Evolutionary conservation across 352 stramenopile genomes (phyloP).

Genomic region (Thraustochytrium sp.): DNA sequence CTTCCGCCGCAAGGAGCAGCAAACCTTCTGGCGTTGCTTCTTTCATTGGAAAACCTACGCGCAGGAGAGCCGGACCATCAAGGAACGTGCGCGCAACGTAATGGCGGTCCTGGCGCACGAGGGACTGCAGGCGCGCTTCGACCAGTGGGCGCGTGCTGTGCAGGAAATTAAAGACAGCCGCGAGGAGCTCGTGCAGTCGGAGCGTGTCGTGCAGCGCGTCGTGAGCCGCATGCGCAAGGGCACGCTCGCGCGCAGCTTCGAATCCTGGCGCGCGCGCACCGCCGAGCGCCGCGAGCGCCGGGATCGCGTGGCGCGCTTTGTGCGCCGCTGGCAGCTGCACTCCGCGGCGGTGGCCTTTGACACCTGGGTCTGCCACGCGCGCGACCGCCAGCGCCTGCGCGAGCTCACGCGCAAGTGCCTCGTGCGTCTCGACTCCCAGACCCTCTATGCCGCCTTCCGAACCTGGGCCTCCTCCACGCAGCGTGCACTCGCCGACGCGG

Average conservation of each 20-base stretch:
- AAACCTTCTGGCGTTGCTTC: slow-evolving; percentile 9
- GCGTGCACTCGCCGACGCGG: background rate
- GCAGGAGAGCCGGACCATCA: background rate
- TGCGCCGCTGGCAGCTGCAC: background rate
- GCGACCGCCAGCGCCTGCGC: background rate
- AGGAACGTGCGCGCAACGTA: background rate
- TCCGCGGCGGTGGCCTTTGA: background rate
- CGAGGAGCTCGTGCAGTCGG: background rate
- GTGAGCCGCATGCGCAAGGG: background rate
- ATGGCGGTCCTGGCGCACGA: background rate
- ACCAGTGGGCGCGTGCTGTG: background rate
- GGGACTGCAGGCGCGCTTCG: background rate
- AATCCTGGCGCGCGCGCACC: background rate
- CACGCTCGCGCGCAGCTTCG: background rate
- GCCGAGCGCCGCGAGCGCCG: background rate
- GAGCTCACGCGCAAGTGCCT: background rate
- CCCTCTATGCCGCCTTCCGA: background rate
- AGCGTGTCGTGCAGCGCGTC: background rate
- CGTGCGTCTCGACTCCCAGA: background rate
- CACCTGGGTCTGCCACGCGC: background rate
- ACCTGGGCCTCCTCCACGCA: background rate
- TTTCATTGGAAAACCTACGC: background rate
- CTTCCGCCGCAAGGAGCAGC: slow-evolving; percentile 8
- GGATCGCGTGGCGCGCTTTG: background rate
- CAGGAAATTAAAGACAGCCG: background rate